phyloP scores from a whole-genome alignment of 1,284 basidiomycete species.

The Sanghuangporus baumii region DNA sequence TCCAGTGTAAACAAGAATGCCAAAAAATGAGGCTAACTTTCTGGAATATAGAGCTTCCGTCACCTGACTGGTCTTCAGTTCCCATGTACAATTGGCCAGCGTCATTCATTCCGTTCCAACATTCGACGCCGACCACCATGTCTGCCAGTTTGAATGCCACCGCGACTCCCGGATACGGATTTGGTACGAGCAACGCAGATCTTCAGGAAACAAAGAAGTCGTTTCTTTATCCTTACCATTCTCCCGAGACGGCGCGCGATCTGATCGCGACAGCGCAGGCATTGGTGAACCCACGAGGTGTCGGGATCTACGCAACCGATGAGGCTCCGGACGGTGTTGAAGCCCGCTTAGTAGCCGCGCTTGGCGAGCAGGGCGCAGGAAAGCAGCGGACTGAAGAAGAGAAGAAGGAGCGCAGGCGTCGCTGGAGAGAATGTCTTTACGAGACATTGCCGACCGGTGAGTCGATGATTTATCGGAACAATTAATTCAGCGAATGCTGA shows the following conservation, averaged over 20 bases:
- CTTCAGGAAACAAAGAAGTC: not conserved
- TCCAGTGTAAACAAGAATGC: not conserved
- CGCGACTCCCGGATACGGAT: constrained; percentile 19
- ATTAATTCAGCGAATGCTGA: not conserved
- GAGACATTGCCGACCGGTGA: constrained; percentile 37
- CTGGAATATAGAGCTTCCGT: not conserved
- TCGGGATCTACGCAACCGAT: constrained; percentile 51
- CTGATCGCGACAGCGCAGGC: constrained; percentile 38
- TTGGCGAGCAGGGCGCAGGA: constrained; percentile 25
- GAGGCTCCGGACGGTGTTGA: constrained; percentile 42
- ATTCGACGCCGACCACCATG: not conserved
- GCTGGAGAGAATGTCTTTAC: constrained; percentile 42
- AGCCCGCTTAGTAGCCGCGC: constrained; percentile 34
- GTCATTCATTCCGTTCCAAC: not conserved
- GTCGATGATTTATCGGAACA: constrained; percentile 6
- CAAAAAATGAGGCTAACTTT: not conserved
- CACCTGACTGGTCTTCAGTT: not conserved
- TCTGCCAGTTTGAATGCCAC: constrained; percentile 12
- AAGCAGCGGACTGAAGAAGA: constrained; percentile 30
- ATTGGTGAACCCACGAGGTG: constrained; percentile 41
- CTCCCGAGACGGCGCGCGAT: constrained; percentile 34
- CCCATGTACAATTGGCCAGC: not conserved
- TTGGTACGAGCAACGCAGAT: not conserved
- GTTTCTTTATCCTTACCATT: constrained; percentile 39
- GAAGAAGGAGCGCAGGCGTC: constrained; percentile 33